phyloP scores from a whole-genome alignment of 2,329 filamentous ascomycete species.

The Xylaria sp. region DNA sequence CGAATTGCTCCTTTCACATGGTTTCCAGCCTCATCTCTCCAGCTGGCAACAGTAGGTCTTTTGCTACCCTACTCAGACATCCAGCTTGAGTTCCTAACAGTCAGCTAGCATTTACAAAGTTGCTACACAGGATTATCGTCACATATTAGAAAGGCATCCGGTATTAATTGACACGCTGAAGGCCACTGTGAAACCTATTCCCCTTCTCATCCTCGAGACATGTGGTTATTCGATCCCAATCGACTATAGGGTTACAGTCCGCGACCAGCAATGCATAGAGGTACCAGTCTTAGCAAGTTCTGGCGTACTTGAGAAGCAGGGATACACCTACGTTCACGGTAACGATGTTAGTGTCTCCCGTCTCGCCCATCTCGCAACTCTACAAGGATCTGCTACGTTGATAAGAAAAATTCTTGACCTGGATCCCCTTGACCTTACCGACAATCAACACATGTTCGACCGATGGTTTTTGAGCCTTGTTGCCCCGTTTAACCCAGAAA shows the following conservation, averaged over 20 bases:
- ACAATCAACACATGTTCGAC: constrained; percentile 10
- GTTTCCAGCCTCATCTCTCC: constrained; percentile 13
- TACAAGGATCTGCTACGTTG: neutral
- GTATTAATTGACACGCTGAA: neutral
- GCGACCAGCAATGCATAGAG: neutral
- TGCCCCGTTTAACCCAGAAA: neutral
- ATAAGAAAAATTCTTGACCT: constrained; percentile 7
- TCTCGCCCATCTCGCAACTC: neutral
- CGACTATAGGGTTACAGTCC: neutral
- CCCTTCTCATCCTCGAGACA: neutral
- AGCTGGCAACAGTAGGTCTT: constrained; percentile 19
- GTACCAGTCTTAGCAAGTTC: neutral
- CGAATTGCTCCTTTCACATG: constrained; percentile 3
- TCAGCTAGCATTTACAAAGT: neutral
- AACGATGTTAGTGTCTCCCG: neutral
- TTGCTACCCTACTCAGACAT: neutral
- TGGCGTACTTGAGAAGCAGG: neutral
- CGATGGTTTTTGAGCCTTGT: constrained; percentile 23
- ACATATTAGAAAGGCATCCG: neutral
- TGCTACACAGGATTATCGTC: neutral
- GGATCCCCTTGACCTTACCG: neutral
- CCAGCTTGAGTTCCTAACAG: neutral
- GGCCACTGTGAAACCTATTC: neutral
- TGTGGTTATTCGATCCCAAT: neutral
- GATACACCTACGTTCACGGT: neutral